Evolutionary conservation across 1,284 basidiomycete genomes (phyloP).

Genomic region (Pseudozyma sp.): DNA sequence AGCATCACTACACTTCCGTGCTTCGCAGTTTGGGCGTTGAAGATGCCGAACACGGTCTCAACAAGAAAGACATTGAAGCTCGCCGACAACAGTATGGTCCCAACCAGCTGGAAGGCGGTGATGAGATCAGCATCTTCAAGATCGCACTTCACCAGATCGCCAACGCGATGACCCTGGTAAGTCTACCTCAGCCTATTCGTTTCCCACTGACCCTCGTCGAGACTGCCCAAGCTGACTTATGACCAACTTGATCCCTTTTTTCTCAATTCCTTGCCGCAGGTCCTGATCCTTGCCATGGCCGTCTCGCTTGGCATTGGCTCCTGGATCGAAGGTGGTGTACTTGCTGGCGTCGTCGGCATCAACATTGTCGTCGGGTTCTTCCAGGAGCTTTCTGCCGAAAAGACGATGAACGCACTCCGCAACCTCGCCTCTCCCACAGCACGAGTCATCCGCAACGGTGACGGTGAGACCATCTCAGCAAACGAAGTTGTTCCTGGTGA

Average conservation of each 20-base stretch:
- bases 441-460: constrained; percentile 74
- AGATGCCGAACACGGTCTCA: constrained; percentile 54
- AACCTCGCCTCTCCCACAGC: constrained; percentile 76
- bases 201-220: background rate
- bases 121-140: constrained; percentile 55
- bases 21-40: constrained; percentile 43
- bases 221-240: background rate
- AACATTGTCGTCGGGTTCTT: constrained; percentile 72
- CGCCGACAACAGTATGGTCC: constrained; percentile 57
- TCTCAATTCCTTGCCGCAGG: constrained; percentile 10
- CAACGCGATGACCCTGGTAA: constrained; percentile 67
- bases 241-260: background rate
- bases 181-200: constrained; percentile 1
- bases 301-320: constrained; percentile 75
- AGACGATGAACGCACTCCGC: constrained; percentile 75
- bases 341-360: constrained; percentile 75
- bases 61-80: constrained; percentile 45
- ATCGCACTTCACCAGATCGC: constrained; percentile 65
- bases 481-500: constrained; percentile 75
- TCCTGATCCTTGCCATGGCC: constrained; percentile 75
- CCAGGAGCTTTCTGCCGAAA: constrained; percentile 75
- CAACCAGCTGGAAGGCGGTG: constrained; percentile 64
- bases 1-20: constrained; percentile 51
- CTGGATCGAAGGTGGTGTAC: constrained; percentile 77
- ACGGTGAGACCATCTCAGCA: constrained; percentile 73